Evolutionary conservation across 164 flowering plant genomes (phyloP).

Genomic region (Pachysandra terminalis): DNA sequence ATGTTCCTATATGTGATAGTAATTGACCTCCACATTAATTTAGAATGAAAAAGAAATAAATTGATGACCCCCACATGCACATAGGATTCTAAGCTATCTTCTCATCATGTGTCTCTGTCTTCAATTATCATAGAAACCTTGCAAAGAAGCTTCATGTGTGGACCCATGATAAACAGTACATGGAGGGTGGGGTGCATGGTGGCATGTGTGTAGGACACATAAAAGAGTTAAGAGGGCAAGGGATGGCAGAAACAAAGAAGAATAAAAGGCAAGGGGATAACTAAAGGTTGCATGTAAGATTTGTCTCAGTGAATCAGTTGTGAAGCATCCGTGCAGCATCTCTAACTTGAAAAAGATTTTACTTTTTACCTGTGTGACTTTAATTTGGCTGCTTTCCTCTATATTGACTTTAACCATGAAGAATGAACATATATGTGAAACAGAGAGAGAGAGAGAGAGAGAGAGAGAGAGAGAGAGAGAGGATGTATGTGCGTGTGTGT

Average conservation of each 20-base stretch:
- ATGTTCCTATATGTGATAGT: no score
- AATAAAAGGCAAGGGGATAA: neutral
- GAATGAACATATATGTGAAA: no score
- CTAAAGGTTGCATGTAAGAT: slow-evolving; percentile 5
- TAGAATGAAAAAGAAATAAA: no score
- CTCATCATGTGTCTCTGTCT: slow-evolving; percentile 12
- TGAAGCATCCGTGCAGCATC: slow-evolving; percentile 30
- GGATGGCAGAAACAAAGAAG: slow-evolving; percentile 6
- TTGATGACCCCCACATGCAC: slow-evolving; percentile 15
- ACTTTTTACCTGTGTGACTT: no score
- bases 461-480: no score
- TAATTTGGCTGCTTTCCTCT: no score
- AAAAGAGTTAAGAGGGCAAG: slow-evolving; percentile 6
- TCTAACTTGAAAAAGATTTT: slow-evolving; percentile 29
- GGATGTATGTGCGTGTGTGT: no score
- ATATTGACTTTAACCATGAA: no score
- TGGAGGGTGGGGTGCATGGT: neutral
- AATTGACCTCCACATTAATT: no score
- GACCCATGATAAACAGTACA: slow-evolving; percentile 16
- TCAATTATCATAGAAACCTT: slow-evolving; percentile 18
- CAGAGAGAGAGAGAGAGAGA: no score
- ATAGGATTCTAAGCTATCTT: slow-evolving; percentile 43
- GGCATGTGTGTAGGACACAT: slow-evolving; percentile 22
- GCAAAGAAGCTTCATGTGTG: slow-evolving; percentile 24
- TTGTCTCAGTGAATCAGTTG: slow-evolving; percentile 24